Percentiles rank a stretch among this genome's conserved stretches.
phyloP scores from a whole-genome alignment of 352 stramenopile genomes.

The Phytophthora litchii region DNA sequence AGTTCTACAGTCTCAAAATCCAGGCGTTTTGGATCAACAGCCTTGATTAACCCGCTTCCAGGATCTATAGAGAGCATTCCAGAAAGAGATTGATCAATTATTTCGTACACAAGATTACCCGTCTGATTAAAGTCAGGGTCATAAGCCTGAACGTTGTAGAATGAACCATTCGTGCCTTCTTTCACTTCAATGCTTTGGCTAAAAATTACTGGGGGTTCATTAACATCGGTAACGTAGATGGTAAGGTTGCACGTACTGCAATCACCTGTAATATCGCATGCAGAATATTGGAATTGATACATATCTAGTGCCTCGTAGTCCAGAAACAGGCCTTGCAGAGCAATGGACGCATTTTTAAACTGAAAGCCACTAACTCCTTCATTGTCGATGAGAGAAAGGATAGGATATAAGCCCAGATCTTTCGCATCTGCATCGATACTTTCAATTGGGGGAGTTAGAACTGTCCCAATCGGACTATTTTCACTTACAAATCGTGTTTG shows the following conservation, averaged over 20 bases:
- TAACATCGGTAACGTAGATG: slow-evolving; percentile 23
- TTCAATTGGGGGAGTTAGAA: slow-evolving; percentile 13
- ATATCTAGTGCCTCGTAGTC: slow-evolving; percentile 22
- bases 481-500: slow-evolving; percentile 24
- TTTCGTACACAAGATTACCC: slow-evolving; percentile 40
- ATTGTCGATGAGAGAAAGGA: slow-evolving; percentile 10
- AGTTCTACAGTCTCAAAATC: slow-evolving; percentile 48
- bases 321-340: slow-evolving; percentile 2
- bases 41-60: slow-evolving; percentile 12
- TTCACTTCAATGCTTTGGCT: slow-evolving; percentile 29
- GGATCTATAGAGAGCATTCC: slow-evolving; percentile 37
- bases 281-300: slow-evolving; percentile 22
- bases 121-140: slow-evolving; percentile 50
- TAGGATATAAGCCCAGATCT: slow-evolving; percentile 6
- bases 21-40: slow-evolving; percentile 12
- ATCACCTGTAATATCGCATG: slow-evolving; percentile 12
- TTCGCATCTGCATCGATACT: slow-evolving; percentile 19
- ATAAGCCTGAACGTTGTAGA: slow-evolving; percentile 40
- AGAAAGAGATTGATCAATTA: slow-evolving; percentile 44
- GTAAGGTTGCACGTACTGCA: slow-evolving; percentile 23
- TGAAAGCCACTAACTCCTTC: slow-evolving; percentile 15
- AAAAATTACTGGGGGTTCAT: slow-evolving; percentile 28
- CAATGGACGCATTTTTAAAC: slow-evolving; percentile 15
- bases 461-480: slow-evolving; percentile 24
- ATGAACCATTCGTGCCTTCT: slow-evolving; percentile 41